phyloP scores from a whole-genome alignment of 495 filamentous ascomycete species.

The Penicillium turbatum region DNA sequence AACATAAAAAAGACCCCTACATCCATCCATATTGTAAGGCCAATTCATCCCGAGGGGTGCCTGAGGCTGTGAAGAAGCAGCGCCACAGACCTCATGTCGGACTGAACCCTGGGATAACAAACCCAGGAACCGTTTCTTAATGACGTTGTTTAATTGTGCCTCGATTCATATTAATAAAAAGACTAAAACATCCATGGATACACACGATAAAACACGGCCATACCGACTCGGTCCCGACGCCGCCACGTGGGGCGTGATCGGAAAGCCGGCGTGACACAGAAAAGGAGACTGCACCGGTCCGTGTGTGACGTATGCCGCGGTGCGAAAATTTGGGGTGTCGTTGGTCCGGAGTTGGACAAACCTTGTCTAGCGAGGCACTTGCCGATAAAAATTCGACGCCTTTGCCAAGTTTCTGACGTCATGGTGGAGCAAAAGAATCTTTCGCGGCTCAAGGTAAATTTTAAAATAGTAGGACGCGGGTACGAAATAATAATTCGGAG shows the following conservation, averaged over 20 bases:
- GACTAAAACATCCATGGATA: neutral
- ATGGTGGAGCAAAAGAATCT: conserved; percentile 6
- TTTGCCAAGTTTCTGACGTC: conserved; percentile 4
- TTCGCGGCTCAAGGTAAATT: conserved; percentile 2
- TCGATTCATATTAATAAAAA: too few relatives aligned
- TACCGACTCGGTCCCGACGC: neutral
- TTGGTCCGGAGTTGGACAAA: neutral
- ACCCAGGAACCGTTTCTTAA: too few relatives aligned
- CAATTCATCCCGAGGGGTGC: too few relatives aligned
- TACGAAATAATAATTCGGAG: neutral
- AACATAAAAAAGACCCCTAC: too few relatives aligned
- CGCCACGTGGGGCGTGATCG: neutral
- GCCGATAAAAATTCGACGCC: neutral
- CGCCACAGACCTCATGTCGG: too few relatives aligned
- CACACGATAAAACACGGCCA: neutral
- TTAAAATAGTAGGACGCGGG: neutral
- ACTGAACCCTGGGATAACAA: too few relatives aligned
- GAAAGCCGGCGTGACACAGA: conserved; percentile 2
- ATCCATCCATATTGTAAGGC: too few relatives aligned
- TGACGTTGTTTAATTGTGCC: too few relatives aligned
- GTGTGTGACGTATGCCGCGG: neutral
- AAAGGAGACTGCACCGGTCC: conserved; percentile 5
- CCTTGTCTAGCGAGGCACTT: conserved; percentile 3
- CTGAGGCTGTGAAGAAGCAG: too few relatives aligned
- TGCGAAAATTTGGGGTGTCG: neutral